These are phyloP conservation scores for Austroboletus sp. DNA, from an alignment of 1,284 basidiomycete species.

Conservation along the genomic window DNA sequence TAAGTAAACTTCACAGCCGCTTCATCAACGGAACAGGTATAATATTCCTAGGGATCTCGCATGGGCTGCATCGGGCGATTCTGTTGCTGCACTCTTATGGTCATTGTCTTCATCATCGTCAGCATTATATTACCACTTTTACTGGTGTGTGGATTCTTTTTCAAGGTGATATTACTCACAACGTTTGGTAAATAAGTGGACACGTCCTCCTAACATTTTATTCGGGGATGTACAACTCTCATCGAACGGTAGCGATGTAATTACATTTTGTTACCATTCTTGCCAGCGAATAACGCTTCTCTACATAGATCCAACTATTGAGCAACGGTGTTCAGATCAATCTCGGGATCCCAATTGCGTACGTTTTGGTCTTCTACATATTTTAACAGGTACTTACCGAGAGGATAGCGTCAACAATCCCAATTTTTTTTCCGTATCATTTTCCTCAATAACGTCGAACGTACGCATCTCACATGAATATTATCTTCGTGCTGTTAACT, in stretches of 20 bases:
- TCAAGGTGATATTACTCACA: conserved; percentile 8
- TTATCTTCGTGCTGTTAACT: conserved; percentile 6
- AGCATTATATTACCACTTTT: conserved; percentile 66
- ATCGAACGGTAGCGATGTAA: conserved; percentile 40
- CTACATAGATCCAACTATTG: conserved; percentile 35
- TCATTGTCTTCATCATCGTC: conserved; percentile 56
- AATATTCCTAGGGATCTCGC: conserved; percentile 44
- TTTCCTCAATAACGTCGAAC: conserved; percentile 63
- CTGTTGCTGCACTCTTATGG: conserved; percentile 65
- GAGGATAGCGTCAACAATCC: conserved; percentile 69
- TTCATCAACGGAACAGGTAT: not conserved
- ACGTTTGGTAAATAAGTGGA: conserved; percentile 43
- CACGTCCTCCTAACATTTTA: conserved; percentile 68
- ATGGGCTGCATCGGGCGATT: conserved; percentile 56
- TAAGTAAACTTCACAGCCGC: conserved; percentile 36
- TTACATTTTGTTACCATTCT: conserved; percentile 13
- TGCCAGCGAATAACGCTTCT: conserved; percentile 3
- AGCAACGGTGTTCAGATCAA: conserved; percentile 53
- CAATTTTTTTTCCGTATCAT: conserved; percentile 74
- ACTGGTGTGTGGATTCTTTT: conserved; percentile 48
- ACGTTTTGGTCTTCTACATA: conserved; percentile 23
- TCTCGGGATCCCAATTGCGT: conserved; percentile 65
- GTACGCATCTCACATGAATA: conserved; percentile 31
- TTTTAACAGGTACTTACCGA: conserved; percentile 7
- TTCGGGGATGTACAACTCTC: conserved; percentile 51